Conservation (phyloP, 495 filamentous ascomycete species). For the Aspergillus coremiiformis region DNA sequence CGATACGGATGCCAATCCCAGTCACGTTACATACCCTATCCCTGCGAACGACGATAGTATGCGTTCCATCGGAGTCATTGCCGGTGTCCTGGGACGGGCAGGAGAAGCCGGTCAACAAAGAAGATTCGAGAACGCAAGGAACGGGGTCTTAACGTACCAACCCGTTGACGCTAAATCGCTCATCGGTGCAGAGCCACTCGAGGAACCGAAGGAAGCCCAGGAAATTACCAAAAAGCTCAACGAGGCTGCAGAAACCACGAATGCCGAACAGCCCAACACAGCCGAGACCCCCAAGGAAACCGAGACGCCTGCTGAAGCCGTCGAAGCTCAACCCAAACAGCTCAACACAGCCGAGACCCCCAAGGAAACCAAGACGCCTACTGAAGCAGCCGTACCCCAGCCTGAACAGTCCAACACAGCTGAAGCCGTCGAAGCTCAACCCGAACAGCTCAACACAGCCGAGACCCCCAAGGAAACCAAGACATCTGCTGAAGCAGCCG, state of each 20-base stretch:
- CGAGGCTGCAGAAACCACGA: background rate
- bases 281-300: background rate
- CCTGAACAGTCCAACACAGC: background rate
- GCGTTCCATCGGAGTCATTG: conserved; percentile 71
- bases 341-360: background rate
- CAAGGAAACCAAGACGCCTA: background rate
- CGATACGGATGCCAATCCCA: conserved; percentile 88
- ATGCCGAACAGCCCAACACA: background rate
- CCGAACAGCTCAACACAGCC: background rate
- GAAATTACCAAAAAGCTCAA: too few species aligned
- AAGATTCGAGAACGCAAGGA: conserved; percentile 52
- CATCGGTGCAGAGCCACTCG: too few species aligned
- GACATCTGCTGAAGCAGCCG: background rate
- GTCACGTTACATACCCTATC: conserved; percentile 93
- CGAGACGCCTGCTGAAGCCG: background rate
- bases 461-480: conserved; percentile 24
- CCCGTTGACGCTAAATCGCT: conserved; percentile 33
- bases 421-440: background rate
- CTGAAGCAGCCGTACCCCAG: background rate
- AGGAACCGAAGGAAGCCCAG: too few species aligned
- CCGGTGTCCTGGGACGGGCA: conserved; percentile 75
- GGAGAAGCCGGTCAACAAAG: conserved; percentile 67
- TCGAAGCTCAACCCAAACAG: background rate
- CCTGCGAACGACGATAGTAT: conserved; percentile 96
- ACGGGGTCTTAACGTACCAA: conserved; percentile 52